A percentile compares a stretch with the other conserved stretches of the same genome.
phyloP scores from a whole-genome alignment of 2,329 filamentous ascomycete genomes.

The Pseudogymnoascus verrucosus region DNA sequence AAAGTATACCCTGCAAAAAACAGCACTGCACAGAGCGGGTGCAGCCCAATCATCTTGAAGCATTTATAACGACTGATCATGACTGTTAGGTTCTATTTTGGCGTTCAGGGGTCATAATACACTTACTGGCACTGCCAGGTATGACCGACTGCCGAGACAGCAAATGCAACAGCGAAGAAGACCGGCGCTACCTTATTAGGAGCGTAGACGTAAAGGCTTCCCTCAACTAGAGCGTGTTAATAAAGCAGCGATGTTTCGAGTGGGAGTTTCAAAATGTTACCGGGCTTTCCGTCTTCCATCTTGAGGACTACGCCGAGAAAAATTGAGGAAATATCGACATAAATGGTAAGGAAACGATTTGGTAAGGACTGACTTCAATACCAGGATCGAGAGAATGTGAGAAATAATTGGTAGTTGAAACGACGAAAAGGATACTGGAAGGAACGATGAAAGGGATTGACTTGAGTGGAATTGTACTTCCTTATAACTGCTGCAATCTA shows the following conservation, averaged over 20 bases:
- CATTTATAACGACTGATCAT: conserved; percentile 40
- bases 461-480: background rate
- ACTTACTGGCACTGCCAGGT: conserved; percentile 47
- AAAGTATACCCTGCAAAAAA: conserved; percentile 47
- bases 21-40: conserved; percentile 43
- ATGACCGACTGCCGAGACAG: conserved; percentile 35
- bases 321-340: background rate
- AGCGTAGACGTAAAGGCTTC: conserved; percentile 36
- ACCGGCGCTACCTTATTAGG: conserved; percentile 44
- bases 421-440: background rate
- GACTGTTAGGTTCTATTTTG: background rate
- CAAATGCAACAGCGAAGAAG: conserved; percentile 40
- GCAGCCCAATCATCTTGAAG: conserved; percentile 44
- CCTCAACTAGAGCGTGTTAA: conserved; percentile 7
- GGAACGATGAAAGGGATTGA: background rate
- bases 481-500: background rate
- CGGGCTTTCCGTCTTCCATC: conserved; percentile 7
- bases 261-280: background rate
- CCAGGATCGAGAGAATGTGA: background rate
- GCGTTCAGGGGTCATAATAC: conserved; percentile 11
- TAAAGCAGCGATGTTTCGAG: background rate
- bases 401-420: background rate
- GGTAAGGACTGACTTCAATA: background rate
- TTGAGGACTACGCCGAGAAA: background rate
- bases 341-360: background rate